Evolutionary conservation across 768 basidiomycete species (phyloP).

Genomic region (Galerina sulciceps): DNA sequence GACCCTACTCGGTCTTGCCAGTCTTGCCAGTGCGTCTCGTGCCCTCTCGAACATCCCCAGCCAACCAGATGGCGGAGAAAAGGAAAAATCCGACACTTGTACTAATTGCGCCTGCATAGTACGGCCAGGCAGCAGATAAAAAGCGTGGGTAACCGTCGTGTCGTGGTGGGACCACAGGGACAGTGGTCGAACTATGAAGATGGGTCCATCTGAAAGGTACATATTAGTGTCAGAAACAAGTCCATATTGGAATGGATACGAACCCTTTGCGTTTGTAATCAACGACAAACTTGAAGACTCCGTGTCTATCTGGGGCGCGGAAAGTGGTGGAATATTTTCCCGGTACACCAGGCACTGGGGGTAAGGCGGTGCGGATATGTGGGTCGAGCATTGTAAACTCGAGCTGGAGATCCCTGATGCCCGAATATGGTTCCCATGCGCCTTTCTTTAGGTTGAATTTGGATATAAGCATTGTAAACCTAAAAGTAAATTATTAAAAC

Average conservation of each 20-base stretch:
- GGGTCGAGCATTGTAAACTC: conserved; percentile 99
- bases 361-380: conserved; percentile 83
- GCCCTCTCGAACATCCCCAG: conserved; percentile 74
- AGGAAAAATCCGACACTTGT: conserved; percentile 84
- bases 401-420: conserved; percentile 81
- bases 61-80: conserved; percentile 88
- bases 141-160: conserved; percentile 97
- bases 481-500: conserved; percentile 29
- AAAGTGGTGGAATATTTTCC: conserved; percentile 84
- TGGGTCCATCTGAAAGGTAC: conserved; percentile 64
- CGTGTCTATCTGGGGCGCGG: conserved; percentile 92
- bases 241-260: conserved; percentile 26
- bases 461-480: conserved; percentile 77
- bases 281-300: conserved; percentile 97
- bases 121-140: conserved; percentile 95
- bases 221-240: background rate
- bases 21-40: conserved; percentile 48
- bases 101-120: conserved; percentile 90
- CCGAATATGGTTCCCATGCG: conserved; percentile 75
- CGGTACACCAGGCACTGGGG: conserved; percentile 54
- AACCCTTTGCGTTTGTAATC: conserved; percentile 90
- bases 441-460: conserved; percentile 58
- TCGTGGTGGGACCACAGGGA: conserved; percentile 88
- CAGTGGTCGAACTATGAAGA: conserved; percentile 72
- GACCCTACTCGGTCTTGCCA: conserved; percentile 43